Base-by-base conservation (phyloP, 805 yeast genomes). In the Candida peoriensis region DNA sequence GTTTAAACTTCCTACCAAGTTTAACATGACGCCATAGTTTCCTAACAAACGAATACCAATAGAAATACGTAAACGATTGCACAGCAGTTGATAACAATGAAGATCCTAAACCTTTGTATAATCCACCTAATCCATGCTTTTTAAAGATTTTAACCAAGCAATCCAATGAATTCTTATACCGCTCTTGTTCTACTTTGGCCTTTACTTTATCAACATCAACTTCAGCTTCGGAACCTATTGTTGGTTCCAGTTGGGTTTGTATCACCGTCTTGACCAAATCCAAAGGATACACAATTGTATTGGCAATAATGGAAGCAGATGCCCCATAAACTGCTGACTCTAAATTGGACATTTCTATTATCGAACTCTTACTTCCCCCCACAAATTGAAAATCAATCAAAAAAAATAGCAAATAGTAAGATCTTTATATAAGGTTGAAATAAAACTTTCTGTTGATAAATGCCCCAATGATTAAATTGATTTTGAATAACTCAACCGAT, bases 281-380 rank as follows among this genome's bases (percentile, higher is more conserved):
- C 29, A 86, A 60, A 0, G 95, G 95, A 51, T 86, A 86, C 2
- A 86, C 89, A 28, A 77, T 65, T 7, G 85, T 63, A 60, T 83
- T 86, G 26, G 95, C 95, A 32, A 82, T 55, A 16, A 79, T 80
- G 2, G 94, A 84, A 8, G 94, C 93, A 31, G 81, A 66, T 0
- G 95, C 86, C 0, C 95, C 95, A 32, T 84, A 77, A 12, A 83
- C 69, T 0, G 95, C 95, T 50, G 78, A 76, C 44, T 86, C 94
- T 51, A 85, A 30, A 14, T 59, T 54, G 6, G 74, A 63, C 79
- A 73, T 73, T n/a, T 4, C 13, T n/a, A n/a, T n/a, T n/a, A n/a
- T n/a, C n/a, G n/a, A n/a, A n/a, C n/a, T n/a, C n/a, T n/a, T n/a
- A n/a, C n/a, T n/a, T n/a, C n/a, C n/a, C n/a, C n/a, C n/a, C n/a